These are phyloP conservation scores for Chlamydomonas sp. DNA, from an alignment of 139 green algal species.

Conservation along the genomic window DNA sequence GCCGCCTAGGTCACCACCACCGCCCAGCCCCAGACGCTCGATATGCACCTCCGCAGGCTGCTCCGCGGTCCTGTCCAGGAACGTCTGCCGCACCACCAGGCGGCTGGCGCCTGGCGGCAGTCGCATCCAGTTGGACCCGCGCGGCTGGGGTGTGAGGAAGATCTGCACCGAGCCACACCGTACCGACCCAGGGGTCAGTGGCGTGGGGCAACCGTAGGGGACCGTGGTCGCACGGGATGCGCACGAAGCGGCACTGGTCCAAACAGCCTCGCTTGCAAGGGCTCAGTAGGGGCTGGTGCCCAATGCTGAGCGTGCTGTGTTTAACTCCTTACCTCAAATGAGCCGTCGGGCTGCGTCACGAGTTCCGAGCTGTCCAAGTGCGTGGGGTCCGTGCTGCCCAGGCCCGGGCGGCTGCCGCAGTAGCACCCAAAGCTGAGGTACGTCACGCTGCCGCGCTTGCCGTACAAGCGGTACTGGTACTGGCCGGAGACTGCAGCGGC, in stretches of 20 bases:
- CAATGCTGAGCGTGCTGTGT: no score
- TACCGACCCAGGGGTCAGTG: no score
- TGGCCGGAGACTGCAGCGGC: slow-evolving; percentile 9
- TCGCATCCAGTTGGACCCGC: slow-evolving; percentile 35
- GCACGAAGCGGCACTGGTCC: no score
- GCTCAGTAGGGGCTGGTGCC: no score
- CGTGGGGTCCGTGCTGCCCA: background rate
- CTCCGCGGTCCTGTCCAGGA: slow-evolving; percentile 16
- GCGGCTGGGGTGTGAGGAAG: slow-evolving; percentile 16
- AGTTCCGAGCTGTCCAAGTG: slow-evolving; percentile 34
- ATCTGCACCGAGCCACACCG: background rate
- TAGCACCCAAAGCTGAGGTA: slow-evolving; percentile 41
- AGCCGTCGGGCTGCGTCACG: slow-evolving; percentile 3
- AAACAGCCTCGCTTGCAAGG: no score
- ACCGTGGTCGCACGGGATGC: no score
- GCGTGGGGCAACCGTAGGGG: no score
- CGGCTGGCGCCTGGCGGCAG: slow-evolving; percentile 14
- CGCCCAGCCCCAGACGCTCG: slow-evolving; percentile 17
- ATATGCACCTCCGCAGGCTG: slow-evolving; percentile 1
- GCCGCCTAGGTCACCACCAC: background rate
- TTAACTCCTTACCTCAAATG: slow-evolving; percentile 14
- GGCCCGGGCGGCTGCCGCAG: slow-evolving; percentile 31
- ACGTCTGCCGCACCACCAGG: slow-evolving; percentile 45
- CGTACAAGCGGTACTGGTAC: slow-evolving; percentile 32
- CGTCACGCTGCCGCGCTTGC: slow-evolving; percentile 29